Evolutionary conservation across 2,329 filamentous ascomycete species (phyloP).

Genomic region (Myotisia sp.): DNA sequence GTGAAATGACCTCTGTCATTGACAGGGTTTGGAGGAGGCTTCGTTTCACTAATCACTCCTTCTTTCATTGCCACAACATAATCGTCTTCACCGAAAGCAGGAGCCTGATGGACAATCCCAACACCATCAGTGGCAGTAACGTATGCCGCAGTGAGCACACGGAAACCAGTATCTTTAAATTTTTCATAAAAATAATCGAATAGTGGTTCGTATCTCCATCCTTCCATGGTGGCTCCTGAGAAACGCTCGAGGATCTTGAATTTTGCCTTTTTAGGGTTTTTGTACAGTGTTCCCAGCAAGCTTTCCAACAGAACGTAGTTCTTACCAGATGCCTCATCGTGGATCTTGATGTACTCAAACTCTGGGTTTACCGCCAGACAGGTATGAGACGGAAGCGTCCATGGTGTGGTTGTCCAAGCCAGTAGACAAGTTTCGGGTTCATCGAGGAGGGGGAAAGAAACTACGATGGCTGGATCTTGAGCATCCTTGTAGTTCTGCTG

Average conservation of each 20-base stretch:
- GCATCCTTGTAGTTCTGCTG: conserved; percentile 92
- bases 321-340: conserved; percentile 67
- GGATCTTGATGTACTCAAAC: conserved; percentile 76
- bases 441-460: conserved; percentile 69
- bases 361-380: conserved; percentile 64
- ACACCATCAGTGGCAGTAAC: conserved; percentile 84
- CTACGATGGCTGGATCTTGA: conserved; percentile 77
- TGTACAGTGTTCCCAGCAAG: conserved; percentile 70
- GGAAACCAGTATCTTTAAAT: conserved; percentile 74
- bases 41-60: conserved; percentile 62
- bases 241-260: conserved; percentile 69
- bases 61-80: conserved; percentile 66
- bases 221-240: conserved; percentile 70
- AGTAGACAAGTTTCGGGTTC: conserved; percentile 63
- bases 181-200: conserved; percentile 84
- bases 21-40: conserved; percentile 80
- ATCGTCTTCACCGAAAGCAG: conserved; percentile 92
- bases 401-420: conserved; percentile 81
- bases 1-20: conserved; percentile 72
- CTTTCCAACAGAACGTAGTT: conserved; percentile 76
- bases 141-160: conserved; percentile 68
- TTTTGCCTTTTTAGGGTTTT: conserved; percentile 90
- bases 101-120: conserved; percentile 85
- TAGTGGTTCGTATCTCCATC: conserved; percentile 76
- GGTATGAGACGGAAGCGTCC: conserved; percentile 73